These are phyloP conservation scores for Scenedesmus sp. DNA, from an alignment of 163 green algal species.

Conservation along the genomic window DNA sequence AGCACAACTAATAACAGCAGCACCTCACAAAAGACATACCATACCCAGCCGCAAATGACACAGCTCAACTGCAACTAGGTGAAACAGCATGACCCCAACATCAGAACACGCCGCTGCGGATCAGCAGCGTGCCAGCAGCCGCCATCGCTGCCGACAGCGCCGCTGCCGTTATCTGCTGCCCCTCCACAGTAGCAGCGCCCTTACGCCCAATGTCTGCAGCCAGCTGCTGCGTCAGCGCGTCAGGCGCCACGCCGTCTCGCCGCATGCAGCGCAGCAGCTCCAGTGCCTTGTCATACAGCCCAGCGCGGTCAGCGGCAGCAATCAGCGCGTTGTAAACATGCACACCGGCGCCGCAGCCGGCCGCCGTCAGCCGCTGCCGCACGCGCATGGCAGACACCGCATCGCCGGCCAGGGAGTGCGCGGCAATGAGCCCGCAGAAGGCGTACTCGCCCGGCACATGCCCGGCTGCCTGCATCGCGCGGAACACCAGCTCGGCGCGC, in stretches of 20 bases:
- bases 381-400: constrained; percentile 74
- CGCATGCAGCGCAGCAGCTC: constrained; percentile 68
- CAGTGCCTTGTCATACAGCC: constrained; percentile 75
- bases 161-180: constrained; percentile 79
- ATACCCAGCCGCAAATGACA: background rate
- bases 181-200: constrained; percentile 76
- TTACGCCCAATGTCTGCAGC: constrained; percentile 75
- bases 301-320: constrained; percentile 81
- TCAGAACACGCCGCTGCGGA: constrained; percentile 81
- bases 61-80: background rate
- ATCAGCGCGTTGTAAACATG: constrained; percentile 91
- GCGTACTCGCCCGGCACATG: constrained; percentile 80
- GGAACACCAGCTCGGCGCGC: constrained; percentile 61
- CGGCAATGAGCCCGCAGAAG: constrained; percentile 86
- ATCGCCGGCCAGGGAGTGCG: constrained; percentile 77
- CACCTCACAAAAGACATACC: background rate
- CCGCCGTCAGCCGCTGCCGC: constrained; percentile 55
- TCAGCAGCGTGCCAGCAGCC: constrained; percentile 83
- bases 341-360: constrained; percentile 55
- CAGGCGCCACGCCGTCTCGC: constrained; percentile 70
- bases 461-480: constrained; percentile 57
- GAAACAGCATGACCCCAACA: background rate
- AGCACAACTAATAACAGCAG: background rate
- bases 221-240: constrained; percentile 77
- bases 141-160: constrained; percentile 85